phyloP scores from a whole-genome alignment of 2,329 filamentous ascomycete species.

The Dryadomyces quercivorus region DNA sequence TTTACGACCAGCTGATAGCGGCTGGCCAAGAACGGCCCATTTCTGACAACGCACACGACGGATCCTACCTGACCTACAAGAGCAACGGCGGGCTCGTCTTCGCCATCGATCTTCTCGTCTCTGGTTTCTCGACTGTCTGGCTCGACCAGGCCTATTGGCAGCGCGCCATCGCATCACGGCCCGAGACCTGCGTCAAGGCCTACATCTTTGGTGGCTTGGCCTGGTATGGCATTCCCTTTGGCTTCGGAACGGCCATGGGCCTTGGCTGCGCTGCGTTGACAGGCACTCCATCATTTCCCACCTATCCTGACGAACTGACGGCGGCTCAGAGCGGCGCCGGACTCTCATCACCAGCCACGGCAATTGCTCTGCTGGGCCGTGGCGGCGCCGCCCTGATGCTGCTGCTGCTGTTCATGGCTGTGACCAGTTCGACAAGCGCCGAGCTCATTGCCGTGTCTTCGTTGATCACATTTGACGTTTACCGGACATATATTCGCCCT shows the following conservation, averaged over 20 bases:
- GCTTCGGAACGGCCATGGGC: constrained; percentile 23
- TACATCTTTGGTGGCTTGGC: constrained; percentile 28
- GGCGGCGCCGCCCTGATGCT: constrained; percentile 23
- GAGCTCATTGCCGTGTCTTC: constrained; percentile 29
- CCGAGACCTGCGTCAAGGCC: constrained; percentile 26
- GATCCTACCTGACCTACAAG: constrained; percentile 25
- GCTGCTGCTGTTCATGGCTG: constrained; percentile 34
- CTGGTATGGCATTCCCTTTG: constrained; percentile 25
- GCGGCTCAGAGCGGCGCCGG: constrained; percentile 20
- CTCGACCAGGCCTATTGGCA: constrained; percentile 32
- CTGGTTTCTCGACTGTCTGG: constrained; percentile 24
- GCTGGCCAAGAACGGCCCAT: constrained; percentile 21
- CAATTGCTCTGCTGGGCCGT: constrained; percentile 23
- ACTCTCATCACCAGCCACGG: constrained; percentile 18
- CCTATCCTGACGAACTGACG: constrained; percentile 19
- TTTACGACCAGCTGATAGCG: constrained; percentile 25
- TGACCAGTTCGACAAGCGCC: constrained; percentile 28
- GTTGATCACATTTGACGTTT: constrained; percentile 26
- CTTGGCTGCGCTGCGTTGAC: constrained; percentile 21
- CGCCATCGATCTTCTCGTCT: constrained; percentile 23
- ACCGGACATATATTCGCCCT: constrained; percentile 25
- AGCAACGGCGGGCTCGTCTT: constrained; percentile 24
- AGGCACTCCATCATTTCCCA: constrained; percentile 15
- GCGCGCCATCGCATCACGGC: constrained; percentile 27
- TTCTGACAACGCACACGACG: constrained; percentile 17